Conservation (phyloP, 805 yeast species). For the Clavispora phyllophila region DNA sequence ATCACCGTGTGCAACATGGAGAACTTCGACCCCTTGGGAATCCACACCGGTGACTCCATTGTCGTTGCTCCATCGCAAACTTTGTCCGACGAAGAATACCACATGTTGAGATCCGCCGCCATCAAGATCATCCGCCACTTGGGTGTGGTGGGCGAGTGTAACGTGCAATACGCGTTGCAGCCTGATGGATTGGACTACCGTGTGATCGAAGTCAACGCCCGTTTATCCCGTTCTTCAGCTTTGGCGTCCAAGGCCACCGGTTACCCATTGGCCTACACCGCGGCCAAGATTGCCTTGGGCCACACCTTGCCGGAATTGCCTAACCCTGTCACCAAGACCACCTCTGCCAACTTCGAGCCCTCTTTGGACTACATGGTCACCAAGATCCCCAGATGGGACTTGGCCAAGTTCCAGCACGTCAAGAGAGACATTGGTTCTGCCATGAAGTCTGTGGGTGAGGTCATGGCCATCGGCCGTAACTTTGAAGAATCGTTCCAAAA, state of each 20-base stretch:
- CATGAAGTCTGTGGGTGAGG: constrained; percentile 99
- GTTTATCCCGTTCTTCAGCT: constrained; percentile 97
- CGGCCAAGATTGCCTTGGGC: constrained; percentile 93
- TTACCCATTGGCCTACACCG: constrained; percentile 95
- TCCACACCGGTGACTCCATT: constrained; percentile 98
- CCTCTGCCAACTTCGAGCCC: constrained; percentile 97
- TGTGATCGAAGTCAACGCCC: constrained; percentile 96
- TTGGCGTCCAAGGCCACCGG: constrained; percentile 98
- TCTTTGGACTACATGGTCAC: constrained; percentile 94
- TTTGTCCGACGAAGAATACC: constrained; percentile 91
- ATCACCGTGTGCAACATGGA: constrained; percentile 99
- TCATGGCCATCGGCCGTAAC: constrained; percentile 95
- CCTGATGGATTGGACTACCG: constrained; percentile 93
- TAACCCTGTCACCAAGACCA: constrained; percentile 88
- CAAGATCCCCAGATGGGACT: constrained; percentile 98
- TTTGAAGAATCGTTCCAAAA: constrained; percentile 97
- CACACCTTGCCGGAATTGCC: constrained; percentile 86
- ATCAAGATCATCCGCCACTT: constrained; percentile 94
- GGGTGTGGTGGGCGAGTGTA: constrained; percentile 99
- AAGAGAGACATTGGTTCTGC: constrained; percentile 91
- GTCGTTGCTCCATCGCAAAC: constrained; percentile 99
- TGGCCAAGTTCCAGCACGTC: constrained; percentile 93
- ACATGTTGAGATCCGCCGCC: constrained; percentile 97
- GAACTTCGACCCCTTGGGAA: constrained; percentile 96
- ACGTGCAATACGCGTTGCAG: constrained; percentile 92